Percentiles rank a stretch among this genome's conserved stretches.
These are phyloP conservation scores for Babesia bigemina DNA, from an alignment of 169 alveolate genomes.

Conservation along the genomic window DNA sequence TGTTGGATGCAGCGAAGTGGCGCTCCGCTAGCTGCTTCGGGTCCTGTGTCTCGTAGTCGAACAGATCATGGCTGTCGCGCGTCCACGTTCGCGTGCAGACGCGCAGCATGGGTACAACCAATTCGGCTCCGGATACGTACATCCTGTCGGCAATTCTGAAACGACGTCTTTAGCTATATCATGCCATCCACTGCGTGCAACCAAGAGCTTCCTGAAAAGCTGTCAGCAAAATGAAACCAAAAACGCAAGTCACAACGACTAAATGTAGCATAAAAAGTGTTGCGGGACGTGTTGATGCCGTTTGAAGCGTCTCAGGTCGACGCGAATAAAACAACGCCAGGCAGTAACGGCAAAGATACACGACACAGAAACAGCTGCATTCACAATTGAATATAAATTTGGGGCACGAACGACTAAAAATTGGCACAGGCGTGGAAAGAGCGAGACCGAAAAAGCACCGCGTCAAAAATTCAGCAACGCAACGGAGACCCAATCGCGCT, in stretches of 20 bases:
- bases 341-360: too few species aligned
- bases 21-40: conserved; percentile 73
- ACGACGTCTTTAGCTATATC: too few species aligned
- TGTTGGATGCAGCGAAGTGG: conserved; percentile 66
- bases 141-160: not conserved
- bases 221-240: too few species aligned
- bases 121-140: conserved; percentile 13
- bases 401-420: not conserved
- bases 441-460: not conserved
- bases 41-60: conserved; percentile 90
- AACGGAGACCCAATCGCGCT: conserved; percentile 1
- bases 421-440: not conserved
- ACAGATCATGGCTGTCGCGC: conserved; percentile 93
- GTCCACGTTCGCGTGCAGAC: conserved; percentile 91
- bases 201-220: too few species aligned
- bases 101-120: conserved; percentile 71
- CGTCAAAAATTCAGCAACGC: not conserved
- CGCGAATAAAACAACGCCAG: too few species aligned
- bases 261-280: too few species aligned
- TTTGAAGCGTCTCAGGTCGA: too few species aligned
- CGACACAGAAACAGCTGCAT: too few species aligned
- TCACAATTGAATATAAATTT: too few species aligned
- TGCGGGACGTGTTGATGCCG: too few species aligned
- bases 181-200: too few species aligned
- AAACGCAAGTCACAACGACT: too few species aligned